A percentile compares a stretch with the other conserved stretches of the same genome.
Conservation (phyloP, 1,284 basidiomycete species). For the Gymnopus androsaceus region DNA sequence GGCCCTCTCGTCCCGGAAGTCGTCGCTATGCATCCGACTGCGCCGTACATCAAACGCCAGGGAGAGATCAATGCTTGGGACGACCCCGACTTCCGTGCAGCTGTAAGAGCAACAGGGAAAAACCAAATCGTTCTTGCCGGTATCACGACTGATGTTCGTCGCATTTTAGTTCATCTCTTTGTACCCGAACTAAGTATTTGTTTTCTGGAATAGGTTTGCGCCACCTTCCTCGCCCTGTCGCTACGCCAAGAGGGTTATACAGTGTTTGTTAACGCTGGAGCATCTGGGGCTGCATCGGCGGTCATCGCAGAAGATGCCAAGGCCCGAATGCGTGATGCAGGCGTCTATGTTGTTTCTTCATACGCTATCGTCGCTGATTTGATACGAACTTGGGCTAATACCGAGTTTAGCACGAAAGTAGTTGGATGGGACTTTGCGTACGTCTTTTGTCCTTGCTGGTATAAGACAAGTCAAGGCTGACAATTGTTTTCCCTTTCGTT, state of each 20-base stretch:
- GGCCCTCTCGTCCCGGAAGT: slow-evolving; percentile 46
- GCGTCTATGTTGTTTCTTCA: slow-evolving; percentile 43
- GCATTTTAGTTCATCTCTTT: neutral
- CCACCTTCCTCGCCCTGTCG: slow-evolving; percentile 48
- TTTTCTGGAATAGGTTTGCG: slow-evolving; percentile 39
- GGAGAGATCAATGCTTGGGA: slow-evolving; percentile 54
- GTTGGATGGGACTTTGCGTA: slow-evolving; percentile 23
- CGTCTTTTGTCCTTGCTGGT: slow-evolving; percentile 36
- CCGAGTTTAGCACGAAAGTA: slow-evolving; percentile 12
- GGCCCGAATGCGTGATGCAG: slow-evolving; percentile 47
- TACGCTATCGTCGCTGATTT: slow-evolving; percentile 44
- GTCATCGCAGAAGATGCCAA: slow-evolving; percentile 47
- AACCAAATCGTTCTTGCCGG: slow-evolving; percentile 50
- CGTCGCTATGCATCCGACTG: slow-evolving; percentile 42
- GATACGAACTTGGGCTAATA: slow-evolving; percentile 49
- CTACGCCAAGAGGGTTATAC: slow-evolving; percentile 44
- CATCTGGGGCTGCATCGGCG: slow-evolving; percentile 41
- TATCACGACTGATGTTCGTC: slow-evolving; percentile 47
- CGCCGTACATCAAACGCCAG: slow-evolving; percentile 43
- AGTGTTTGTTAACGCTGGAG: slow-evolving; percentile 47
- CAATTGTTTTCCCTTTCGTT: slow-evolving; percentile 22
- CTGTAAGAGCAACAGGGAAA: slow-evolving; percentile 48
- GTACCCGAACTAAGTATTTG: neutral
- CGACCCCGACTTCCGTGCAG: slow-evolving; percentile 44
- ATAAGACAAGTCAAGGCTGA: slow-evolving; percentile 33